Evolutionary conservation across 495 filamentous ascomycete species (phyloP), one percentile per base, ranked within the genome.

Genomic region (Penicillium flavigenum): DNA sequence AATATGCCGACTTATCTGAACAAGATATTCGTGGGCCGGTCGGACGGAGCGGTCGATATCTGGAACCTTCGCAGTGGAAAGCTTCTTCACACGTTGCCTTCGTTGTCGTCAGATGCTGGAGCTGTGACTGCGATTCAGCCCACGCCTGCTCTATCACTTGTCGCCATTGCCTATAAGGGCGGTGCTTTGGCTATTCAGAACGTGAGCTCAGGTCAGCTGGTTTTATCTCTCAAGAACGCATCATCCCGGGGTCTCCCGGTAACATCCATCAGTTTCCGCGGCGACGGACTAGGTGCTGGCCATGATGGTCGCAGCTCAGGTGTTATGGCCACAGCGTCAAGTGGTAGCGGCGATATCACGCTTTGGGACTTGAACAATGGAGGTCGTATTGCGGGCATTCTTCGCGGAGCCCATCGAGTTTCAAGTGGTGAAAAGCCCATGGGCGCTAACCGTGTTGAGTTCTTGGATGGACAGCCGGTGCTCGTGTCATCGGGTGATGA

Each of bases 11-110:
- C 93, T 1, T 98, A 88, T 71, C 74, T 98, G 24, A 99, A 98
- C 78, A 99, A 99, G 72, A 79, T 99, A 29, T 89, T 98, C 53
- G 87, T 88, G 34, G 94, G 91, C 5, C 84, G 90, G 57, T 79
- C 78, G 56, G 91, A 97, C 67, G 94, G 95, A n/a, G 84, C 81
- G 68, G 83, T 97, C 19, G 93, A 98, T 66, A 92, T 99, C 51
- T 98, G 95, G 95, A 99, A 99, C 67, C 73, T 98, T 51, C 92
- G 87, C 67, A 93, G 88, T 19, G 91, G 90, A 17, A 95, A 92
- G 66, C 78, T 96, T 27, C 79, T 99, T 26, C 89, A 97, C 67
- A 91, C 89, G 3, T 83, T 97, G 45, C 73, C 89, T 20, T 86
- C 95, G 16, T 83, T 86, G 4, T 79, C 82, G 11, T 69, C 83